These are phyloP conservation scores for Allodekkera sacchari DNA, from an alignment of 805 yeast genomes.

Conservation along the genomic window DNA sequence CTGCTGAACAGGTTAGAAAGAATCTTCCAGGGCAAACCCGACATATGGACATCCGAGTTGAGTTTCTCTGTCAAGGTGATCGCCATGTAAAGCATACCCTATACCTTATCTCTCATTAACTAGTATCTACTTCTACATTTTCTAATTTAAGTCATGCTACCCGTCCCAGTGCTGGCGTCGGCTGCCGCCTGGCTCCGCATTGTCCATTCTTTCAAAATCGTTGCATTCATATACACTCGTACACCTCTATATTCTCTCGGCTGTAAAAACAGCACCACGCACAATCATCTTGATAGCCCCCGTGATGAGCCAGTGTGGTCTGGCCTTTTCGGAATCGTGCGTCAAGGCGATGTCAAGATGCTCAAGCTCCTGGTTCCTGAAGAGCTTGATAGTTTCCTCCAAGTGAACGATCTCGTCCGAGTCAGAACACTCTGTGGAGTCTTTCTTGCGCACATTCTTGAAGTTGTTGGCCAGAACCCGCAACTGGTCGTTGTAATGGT, in stretches of 20 bases:
- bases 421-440: conserved; percentile 18
- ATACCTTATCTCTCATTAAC: no score
- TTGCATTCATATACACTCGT: not conserved
- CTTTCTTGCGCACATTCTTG: conserved; percentile 32
- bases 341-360: conserved; percentile 91
- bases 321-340: conserved; percentile 86
- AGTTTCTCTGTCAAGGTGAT: no score
- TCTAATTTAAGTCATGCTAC: no score
- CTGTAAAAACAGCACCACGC: conserved; percentile 82
- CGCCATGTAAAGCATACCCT: no score
- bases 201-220: no score
- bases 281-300: conserved; percentile 82
- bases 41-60: no score
- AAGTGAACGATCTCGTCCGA: conserved; percentile 52
- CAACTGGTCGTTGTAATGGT: conserved; percentile 87
- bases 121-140: no score
- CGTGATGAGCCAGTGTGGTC: conserved; percentile 83
- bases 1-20: no score
- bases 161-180: no score
- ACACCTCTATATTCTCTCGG: conserved; percentile 59
- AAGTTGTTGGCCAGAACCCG: conserved; percentile 66
- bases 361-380: conserved; percentile 91
- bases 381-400: conserved; percentile 56
- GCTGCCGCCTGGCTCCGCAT: no score
- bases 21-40: no score